Conservation (phyloP, 768 basidiomycete genomes). For the Rhizopogon vulgaris region DNA sequence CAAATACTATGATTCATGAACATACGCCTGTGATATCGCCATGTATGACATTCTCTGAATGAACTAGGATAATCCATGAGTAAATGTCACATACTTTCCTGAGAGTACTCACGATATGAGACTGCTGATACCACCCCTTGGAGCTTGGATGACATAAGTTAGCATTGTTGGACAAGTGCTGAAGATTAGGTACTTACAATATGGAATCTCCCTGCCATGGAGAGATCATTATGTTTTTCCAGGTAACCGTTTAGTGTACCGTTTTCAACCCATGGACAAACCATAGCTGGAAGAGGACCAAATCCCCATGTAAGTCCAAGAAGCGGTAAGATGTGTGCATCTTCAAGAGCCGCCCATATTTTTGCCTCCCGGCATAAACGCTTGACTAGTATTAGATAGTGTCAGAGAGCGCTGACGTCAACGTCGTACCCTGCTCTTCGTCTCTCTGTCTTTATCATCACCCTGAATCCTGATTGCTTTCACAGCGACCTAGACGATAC, state of each 20-base stretch:
- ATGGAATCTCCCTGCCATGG: slow-evolving; percentile 28
- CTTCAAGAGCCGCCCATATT: slow-evolving; percentile 32
- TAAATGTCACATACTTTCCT: not conserved
- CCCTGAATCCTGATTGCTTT: not conserved
- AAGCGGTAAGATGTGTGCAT: slow-evolving; percentile 33
- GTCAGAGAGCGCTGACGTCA: not conserved
- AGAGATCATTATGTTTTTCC: slow-evolving; percentile 31
- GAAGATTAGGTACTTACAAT: slow-evolving; percentile 21
- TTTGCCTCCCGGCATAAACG: slow-evolving; percentile 29
- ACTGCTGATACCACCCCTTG: slow-evolving; percentile 34
- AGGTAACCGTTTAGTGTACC: slow-evolving; percentile 33
- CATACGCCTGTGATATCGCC: slow-evolving; percentile 7
- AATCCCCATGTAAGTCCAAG: slow-evolving; percentile 32
- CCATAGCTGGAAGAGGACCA: slow-evolving; percentile 31
- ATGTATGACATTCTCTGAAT: slow-evolving; percentile 1
- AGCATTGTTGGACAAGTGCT: not conserved
- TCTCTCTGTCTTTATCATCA: not conserved
- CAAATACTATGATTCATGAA: not conserved
- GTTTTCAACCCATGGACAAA: slow-evolving; percentile 37
- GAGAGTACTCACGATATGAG: slow-evolving; percentile 26
- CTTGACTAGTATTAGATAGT: not conserved
- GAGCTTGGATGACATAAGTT: slow-evolving; percentile 21
- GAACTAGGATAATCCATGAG: not conserved
- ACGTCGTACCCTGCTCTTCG: not conserved
- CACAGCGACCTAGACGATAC: slow-evolving; percentile 1